Evolutionary conservation across 192 early-diverging fungal species (phyloP).

Genomic region (Coemansia sp.): DNA sequence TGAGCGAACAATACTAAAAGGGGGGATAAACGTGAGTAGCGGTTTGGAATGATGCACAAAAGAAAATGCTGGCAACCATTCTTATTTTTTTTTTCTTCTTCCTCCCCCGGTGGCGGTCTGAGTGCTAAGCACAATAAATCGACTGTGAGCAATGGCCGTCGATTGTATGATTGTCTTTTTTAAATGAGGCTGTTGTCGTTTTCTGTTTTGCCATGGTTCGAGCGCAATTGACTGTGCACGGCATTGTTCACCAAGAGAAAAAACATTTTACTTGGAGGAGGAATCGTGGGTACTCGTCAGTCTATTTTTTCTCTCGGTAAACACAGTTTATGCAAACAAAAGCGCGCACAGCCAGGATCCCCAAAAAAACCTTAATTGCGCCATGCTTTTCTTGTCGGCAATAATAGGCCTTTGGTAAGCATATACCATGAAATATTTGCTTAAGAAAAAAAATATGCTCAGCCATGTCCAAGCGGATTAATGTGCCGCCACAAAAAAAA

Average conservation of each 20-base stretch:
- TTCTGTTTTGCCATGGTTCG: background rate
- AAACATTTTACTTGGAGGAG: background rate
- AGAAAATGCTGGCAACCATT: background rate
- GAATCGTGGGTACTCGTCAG: background rate
- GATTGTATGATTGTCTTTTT: background rate
- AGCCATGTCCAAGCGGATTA: background rate
- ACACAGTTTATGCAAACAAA: background rate
- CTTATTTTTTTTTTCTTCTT: too few relatives aligned
- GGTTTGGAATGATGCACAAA: background rate
- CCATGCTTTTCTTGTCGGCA: background rate
- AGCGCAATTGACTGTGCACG: background rate
- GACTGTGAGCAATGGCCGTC: background rate
- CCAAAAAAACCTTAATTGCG: constrained; percentile 7
- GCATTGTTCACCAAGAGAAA: constrained; percentile 2
- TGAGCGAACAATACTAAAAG: background rate
- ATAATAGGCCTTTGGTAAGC: constrained; percentile 6
- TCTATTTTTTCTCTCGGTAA: background rate
- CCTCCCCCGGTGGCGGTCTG: background rate
- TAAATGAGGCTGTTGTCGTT: background rate
- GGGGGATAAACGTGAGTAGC: background rate
- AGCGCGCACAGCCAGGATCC: background rate
- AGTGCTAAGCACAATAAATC: background rate
- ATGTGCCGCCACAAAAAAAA: background rate
- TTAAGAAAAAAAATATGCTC: background rate
- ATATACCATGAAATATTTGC: background rate